Base-by-base conservation (phyloP, 805 yeast genomes). In the Clavispora carvajalis region DNA sequence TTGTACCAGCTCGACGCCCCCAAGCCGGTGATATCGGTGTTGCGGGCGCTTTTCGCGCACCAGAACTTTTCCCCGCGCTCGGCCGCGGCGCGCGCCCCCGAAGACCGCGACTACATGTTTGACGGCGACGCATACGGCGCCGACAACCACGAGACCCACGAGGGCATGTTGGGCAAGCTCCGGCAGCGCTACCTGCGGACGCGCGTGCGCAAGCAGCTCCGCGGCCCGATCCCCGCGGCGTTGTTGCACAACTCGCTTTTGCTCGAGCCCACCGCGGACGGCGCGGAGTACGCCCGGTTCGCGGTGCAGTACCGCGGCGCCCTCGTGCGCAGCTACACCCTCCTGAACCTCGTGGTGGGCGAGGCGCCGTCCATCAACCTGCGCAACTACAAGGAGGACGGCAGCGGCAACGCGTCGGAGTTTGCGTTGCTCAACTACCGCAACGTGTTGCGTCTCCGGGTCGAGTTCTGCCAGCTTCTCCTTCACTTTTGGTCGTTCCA, bases 401-500 rank as follows among this genome's bases (percentile, higher is more conserved):
- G 41, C 13, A 33, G 35, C 18, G 31, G 34, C n/a, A 31, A 26
- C 22, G 7, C 8, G 29, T 12, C 16, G 16, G 25, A 41, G 12
- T 38, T 37, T 26, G 37, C 47, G 11, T 26, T 43, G 33, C 37
- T 46, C 22, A 55, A 59, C 29, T 64, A 63, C 45, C 52, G 57
- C 38, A 68, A 69, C 47, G 49, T 53, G 7, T 55, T 69, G 25
- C 54, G 74, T 26, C 48, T 63, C 7, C 54, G 74, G 30, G 44
- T 66, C n/a, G 74, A 69, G 49, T 54, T 58, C 43, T 54, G 57
- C 34, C 74, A 69, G 46, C 26, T 65, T 15, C 53, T 66, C 16
- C 50, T 69, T 4, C 72, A 67, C 38, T 63, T 63, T 36, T 69
- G 73, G 73, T 64, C 71, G 16, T 67, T 67, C 46, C 52, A 58